Conservation (phyloP, 2,329 filamentous ascomycete genomes). For the Neodidymelliopsis sp. region DNA sequence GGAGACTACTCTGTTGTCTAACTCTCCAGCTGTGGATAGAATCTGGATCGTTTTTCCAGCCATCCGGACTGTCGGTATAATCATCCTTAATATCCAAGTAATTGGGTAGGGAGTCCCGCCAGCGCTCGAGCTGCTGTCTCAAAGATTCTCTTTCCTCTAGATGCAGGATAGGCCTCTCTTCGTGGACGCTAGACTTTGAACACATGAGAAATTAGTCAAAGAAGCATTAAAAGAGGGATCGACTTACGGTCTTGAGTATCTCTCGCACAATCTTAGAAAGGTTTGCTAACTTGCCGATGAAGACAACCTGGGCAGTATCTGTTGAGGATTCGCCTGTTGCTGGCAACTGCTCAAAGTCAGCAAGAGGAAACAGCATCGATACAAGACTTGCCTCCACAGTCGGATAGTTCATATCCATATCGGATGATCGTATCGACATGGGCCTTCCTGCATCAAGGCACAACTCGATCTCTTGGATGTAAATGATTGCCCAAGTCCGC, state of each 20-base stretch:
- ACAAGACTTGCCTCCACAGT: slow-evolving; percentile 3
- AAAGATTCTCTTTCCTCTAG: not conserved
- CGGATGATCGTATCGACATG: slow-evolving; percentile 2
- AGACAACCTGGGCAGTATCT: not conserved
- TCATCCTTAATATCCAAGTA: not conserved
- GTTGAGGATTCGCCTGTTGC: not conserved
- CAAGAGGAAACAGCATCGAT: no score
- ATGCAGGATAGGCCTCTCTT: not conserved
- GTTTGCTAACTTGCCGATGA: not conserved
- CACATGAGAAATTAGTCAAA: not conserved
- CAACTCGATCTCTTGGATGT: slow-evolving; percentile 3
- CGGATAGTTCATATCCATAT: slow-evolving; percentile 1
- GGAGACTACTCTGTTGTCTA: not conserved
- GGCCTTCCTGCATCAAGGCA: slow-evolving; percentile 1
- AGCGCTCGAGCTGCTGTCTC: not conserved
- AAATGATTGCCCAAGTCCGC: slow-evolving; percentile 5
- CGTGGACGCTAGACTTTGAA: not conserved
- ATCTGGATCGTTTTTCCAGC: not conserved
- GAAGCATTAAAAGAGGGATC: not conserved
- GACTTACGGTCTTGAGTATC: not conserved
- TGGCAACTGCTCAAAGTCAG: not conserved
- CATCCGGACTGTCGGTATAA: not conserved
- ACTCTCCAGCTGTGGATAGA: not conserved
- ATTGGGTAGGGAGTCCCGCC: not conserved
- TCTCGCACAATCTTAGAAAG: not conserved